Evolutionary conservation across 169 alveolate genomes (phyloP).

Genomic region (Cryptosporidium sp.): DNA sequence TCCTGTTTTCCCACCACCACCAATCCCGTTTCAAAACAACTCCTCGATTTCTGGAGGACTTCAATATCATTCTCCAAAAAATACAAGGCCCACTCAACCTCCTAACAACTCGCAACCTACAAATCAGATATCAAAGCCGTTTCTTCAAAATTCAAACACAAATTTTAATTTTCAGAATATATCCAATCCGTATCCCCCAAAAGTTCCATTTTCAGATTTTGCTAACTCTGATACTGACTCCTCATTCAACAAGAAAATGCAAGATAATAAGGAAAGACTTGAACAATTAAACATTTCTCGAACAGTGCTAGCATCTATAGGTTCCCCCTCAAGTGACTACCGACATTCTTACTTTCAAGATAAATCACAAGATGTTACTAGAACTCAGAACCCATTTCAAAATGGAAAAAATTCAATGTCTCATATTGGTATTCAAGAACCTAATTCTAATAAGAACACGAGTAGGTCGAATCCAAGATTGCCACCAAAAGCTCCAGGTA

Average conservation of each 20-base stretch:
- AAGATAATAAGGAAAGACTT: slow-evolving; percentile 47
- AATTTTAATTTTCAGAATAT: slow-evolving; percentile 7
- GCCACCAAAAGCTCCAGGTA: slow-evolving; percentile 24
- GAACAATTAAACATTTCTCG: slow-evolving; percentile 42
- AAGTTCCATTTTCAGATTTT: neutral
- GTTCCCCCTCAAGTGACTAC: neutral
- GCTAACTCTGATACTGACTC: neutral
- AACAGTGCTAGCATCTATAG: slow-evolving; percentile 1
- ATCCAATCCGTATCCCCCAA: slow-evolving; percentile 9
- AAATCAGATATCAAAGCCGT: neutral
- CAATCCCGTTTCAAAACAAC: neutral
- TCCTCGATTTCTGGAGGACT: neutral
- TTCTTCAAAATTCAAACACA: neutral
- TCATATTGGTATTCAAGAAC: slow-evolving; percentile 10
- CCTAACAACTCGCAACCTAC: neutral
- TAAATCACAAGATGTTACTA: neutral
- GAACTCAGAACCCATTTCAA: neutral
- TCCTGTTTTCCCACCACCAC: neutral
- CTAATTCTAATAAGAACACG: neutral
- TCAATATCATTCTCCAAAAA: slow-evolving; percentile 7
- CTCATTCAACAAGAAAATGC: slow-evolving; percentile 30
- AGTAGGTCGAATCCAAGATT: slow-evolving; percentile 16
- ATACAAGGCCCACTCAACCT: neutral
- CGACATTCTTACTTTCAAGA: neutral
- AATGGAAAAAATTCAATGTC: neutral